phyloP scores from a whole-genome alignment of 2,329 filamentous ascomycete species.

The Neopestalotiopsis sp. region DNA sequence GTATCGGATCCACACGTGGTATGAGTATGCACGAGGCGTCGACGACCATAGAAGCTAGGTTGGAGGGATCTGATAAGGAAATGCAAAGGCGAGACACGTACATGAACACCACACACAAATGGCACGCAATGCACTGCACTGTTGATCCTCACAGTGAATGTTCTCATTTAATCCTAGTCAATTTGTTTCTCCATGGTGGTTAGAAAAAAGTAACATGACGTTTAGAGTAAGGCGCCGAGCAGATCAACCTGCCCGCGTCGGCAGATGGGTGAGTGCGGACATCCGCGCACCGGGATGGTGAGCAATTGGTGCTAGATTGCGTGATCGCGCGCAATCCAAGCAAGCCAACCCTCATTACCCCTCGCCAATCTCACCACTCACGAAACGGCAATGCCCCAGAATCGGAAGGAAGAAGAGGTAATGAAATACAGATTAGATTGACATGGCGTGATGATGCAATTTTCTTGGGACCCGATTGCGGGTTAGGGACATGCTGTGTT shows the following conservation, averaged over 20 bases:
- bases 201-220: not conserved
- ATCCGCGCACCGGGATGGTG: constrained; percentile 16
- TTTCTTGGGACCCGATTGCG: constrained; percentile 1
- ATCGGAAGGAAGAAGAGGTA: constrained; percentile 6
- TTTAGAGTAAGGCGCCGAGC: not conserved
- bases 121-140: not conserved
- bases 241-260: constrained; percentile 2
- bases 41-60: not conserved
- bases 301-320: constrained; percentile 18
- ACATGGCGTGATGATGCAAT: constrained; percentile 17
- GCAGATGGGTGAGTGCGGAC: constrained; percentile 10
- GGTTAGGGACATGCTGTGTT: not conserved
- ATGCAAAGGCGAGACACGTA: not conserved
- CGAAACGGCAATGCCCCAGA: not conserved
- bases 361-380: constrained; percentile 9
- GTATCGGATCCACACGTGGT: not conserved
- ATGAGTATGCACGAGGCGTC: not conserved
- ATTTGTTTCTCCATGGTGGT: not conserved
- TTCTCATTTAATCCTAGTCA: not conserved
- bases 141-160: not conserved
- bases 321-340: constrained; percentile 12
- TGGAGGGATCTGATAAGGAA: not conserved
- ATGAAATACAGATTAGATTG: not conserved
- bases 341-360: not conserved
- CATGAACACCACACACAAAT: too few species aligned